These are phyloP conservation scores for Vaccinium vitisidaea DNA, from an alignment of 148 eudicot genomes.

Conservation along the genomic window DNA sequence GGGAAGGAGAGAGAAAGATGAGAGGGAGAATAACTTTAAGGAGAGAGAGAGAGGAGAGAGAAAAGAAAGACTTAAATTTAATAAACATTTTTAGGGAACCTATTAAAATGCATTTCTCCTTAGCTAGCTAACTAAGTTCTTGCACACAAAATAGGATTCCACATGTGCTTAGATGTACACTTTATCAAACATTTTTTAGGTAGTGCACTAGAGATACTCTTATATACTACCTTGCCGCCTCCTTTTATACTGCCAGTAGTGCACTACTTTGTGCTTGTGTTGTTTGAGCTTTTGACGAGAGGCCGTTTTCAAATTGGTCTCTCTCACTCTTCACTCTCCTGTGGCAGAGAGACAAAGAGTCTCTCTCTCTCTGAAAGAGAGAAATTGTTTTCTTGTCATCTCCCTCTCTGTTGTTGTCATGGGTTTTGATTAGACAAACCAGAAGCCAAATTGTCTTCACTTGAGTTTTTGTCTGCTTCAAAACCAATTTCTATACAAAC, in stretches of 20 bases:
- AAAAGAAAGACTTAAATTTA: no score
- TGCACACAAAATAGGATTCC: no score
- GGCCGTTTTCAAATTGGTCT: constrained; percentile 14
- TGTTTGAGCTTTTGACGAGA: constrained; percentile 4
- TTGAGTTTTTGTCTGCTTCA: constrained; percentile 13
- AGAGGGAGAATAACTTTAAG: no score
- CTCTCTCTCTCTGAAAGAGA: not conserved
- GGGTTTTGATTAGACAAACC: constrained; percentile 15
- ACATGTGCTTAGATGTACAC: no score
- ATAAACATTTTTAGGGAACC: no score
- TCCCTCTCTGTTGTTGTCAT: constrained; percentile 24
- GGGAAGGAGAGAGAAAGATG: no score
- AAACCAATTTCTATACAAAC: not conserved
- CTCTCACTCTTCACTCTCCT: not conserved
- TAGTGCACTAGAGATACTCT: no score
- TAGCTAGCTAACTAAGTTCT: no score
- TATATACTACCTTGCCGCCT: not conserved
- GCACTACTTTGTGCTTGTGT: constrained; percentile 8
- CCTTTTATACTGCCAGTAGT: constrained; percentile 16
- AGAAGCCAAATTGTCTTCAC: constrained; percentile 16
- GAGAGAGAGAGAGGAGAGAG: no score
- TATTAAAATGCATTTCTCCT: no score
- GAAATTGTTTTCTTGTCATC: constrained; percentile 30
- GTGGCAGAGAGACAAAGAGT: constrained; percentile 17
- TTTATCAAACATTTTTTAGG: no score